Base-by-base conservation (phyloP, 208 protist species). In the Trypanosoma grayi region DNA sequence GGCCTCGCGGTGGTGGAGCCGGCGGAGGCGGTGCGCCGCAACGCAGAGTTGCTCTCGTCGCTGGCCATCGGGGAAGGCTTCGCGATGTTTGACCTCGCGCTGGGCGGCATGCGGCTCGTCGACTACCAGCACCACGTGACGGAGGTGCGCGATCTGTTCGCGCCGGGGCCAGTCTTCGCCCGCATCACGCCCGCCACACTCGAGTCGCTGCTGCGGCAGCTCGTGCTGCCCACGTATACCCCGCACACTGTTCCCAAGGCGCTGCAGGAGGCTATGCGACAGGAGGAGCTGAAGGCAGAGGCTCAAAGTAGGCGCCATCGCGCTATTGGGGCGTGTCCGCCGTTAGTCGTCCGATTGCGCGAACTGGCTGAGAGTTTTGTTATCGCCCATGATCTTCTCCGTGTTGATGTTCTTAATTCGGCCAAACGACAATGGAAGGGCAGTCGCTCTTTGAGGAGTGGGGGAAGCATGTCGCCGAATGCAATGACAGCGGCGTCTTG, bases 21-120 rank as follows among this genome's bases (percentile, higher is more conserved):
- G 6, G 75, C 62, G 0, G 88, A 88, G 25, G 83, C 78, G 9
- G 53, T 82, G 48, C 69, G 52, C 16, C 50, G 60, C 14, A 80
- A 83, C 51, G 50, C 39, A 28, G 25, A 46, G 10, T 73, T 74
- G 14, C 66, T 68, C 10, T 60, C 75, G n/a, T 57, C 63, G 3
- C 67, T 84, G 37, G 85, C 88, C 0, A 75, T 94, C 16, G 81
- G 79, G 5, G 78, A 92, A 61, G 83, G 85, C 13, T 79, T 88
- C 41, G 73, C 79, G n/a, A 79, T 88, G 48, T 94, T 94, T 60
- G 88, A 94, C 56, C 39, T 94, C 4, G 76, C 84, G 11, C 73
- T 73, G 22, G 85, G 85, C 34, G 82, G 81, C 11, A 39, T 94
- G 57, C 88, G 83, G 27, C 74, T 94, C n/a, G 80, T 94, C n/a